Conservation (phyloP, 2,329 filamentous ascomycete species). For the Ambrosiella cleistominuta region DNA sequence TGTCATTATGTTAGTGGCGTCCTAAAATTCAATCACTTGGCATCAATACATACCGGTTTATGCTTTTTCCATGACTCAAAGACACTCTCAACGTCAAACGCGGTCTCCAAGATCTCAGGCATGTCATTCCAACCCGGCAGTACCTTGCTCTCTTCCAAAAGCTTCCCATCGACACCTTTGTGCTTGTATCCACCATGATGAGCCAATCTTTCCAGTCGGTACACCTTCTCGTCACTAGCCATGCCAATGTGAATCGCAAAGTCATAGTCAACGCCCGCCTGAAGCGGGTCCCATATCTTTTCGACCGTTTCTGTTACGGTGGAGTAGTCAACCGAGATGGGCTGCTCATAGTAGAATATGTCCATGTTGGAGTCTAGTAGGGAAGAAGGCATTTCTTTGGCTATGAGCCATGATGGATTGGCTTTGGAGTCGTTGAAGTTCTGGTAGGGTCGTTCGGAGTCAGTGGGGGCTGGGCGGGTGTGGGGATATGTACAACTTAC, state of each 20-base stretch:
- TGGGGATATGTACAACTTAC: neutral
- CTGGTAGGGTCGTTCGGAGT: neutral
- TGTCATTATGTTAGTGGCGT: no score
- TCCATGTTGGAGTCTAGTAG: neutral
- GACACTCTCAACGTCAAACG: slow-evolving; percentile 40
- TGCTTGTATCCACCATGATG: slow-evolving; percentile 56
- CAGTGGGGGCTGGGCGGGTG: neutral
- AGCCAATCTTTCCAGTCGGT: slow-evolving; percentile 52
- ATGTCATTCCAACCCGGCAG: slow-evolving; percentile 36
- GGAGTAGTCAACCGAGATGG: neutral
- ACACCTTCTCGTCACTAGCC: slow-evolving; percentile 45
- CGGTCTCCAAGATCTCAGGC: slow-evolving; percentile 38
- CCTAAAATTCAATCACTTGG: no score
- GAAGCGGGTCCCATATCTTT: neutral
- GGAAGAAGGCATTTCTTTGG: neutral
- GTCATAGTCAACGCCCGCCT: slow-evolving; percentile 30
- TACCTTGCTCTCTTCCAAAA: slow-evolving; percentile 31
- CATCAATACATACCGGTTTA: neutral
- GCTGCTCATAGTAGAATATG: neutral
- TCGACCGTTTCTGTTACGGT: neutral
- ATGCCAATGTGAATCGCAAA: slow-evolving; percentile 65
- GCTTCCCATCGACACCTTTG: slow-evolving; percentile 49
- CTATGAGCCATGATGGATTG: neutral
- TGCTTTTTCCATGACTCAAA: slow-evolving; percentile 35
- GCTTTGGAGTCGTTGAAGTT: neutral